Percentiles rank a stretch among this genome's conserved stretches.
Evolutionary conservation across 352 stramenopile genomes (phyloP).

Genomic region (Phytophthora chlamydospora): DNA sequence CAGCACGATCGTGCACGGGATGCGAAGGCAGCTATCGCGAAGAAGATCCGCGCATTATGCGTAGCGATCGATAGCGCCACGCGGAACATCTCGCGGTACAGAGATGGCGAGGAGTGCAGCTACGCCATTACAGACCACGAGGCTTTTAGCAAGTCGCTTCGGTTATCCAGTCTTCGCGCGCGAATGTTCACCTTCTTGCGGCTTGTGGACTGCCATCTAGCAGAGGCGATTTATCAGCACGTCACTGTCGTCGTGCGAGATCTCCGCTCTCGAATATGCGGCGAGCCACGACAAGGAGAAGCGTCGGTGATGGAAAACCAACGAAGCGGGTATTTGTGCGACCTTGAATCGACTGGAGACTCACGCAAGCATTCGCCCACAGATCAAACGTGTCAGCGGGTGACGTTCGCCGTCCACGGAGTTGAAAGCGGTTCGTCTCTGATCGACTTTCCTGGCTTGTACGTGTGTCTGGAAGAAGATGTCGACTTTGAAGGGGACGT

Average conservation of each 20-base stretch:
- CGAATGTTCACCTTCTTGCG: conserved; percentile 65
- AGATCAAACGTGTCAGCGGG: neutral
- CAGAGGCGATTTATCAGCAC: conserved; percentile 53
- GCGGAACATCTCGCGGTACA: conserved; percentile 22
- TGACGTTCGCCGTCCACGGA: conserved; percentile 13
- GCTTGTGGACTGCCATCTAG: conserved; percentile 48
- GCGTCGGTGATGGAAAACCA: neutral
- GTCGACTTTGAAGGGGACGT: conserved; percentile 33
- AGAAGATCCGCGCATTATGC: conserved; percentile 31
- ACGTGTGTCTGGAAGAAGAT: conserved; percentile 25
- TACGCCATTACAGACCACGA: conserved; percentile 28
- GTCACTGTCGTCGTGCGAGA: conserved; percentile 36
- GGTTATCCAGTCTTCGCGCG: conserved; percentile 44
- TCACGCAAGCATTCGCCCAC: neutral
- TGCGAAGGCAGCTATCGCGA: conserved; percentile 18
- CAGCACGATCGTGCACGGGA: conserved; percentile 22
- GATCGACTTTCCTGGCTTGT: conserved; percentile 27
- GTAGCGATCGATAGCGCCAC: conserved; percentile 22
- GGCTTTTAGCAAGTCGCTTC: conserved; percentile 31
- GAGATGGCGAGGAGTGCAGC: conserved; percentile 9
- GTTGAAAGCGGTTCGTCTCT: neutral
- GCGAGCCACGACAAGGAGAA: neutral
- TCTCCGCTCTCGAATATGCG: conserved; percentile 46
- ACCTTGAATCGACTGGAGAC: neutral
- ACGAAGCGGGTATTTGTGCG: conserved; percentile 6